Base-by-base conservation (phyloP, 2,329 filamentous ascomycete species). In the Mollisiaceae sp. region DNA sequence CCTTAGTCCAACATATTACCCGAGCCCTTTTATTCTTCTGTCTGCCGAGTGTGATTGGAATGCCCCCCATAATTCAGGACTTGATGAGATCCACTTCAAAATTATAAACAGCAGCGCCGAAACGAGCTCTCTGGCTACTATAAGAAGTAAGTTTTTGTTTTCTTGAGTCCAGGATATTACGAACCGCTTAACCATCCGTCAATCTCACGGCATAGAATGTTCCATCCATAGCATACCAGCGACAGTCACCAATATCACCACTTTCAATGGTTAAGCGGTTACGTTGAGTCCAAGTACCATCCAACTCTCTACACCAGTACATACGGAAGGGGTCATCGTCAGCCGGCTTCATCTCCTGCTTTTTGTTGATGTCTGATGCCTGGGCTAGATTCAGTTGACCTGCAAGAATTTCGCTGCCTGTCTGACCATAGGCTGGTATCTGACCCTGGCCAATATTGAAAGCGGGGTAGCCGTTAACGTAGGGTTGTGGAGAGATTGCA, bases 141-240 rank as follows among this genome's bases (percentile, higher is more conserved):
- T 6, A 43, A 43, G 5, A 18, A 43, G 6, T 43, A 43, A 32
- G 27, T 32, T 32, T 3, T 32, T 32, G 27, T 32, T 32, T 32
- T 6, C 3, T 32, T 32, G n/a, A n/a, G 3, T 32, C 6, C 27
- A 32, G 6, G 27, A 32, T 32, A 32, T 32, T 32, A 50, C 24
- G 2, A 5, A 54, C 27, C 24, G 12, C 14, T 54, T 11, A 54
- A 32, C 50, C 50, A 22, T 39, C 55, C 15, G 82, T 79, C 58
- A 87, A 77, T 60, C 85, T 82, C 59, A 86, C 81, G 65, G 86
- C 86, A 71, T 89, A 89, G 74, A 89, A 89, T 73, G 82, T 80
- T 32, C 87, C 86, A 63, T 83, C 80, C 65, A 81, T 82, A 63
- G 86, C 79, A 73, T 85, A 89, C 87, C 87, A 90, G 63, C 85